These are phyloP conservation scores for Piper betle DNA, from an alignment of 164 flowering plant species.

Conservation along the genomic window DNA sequence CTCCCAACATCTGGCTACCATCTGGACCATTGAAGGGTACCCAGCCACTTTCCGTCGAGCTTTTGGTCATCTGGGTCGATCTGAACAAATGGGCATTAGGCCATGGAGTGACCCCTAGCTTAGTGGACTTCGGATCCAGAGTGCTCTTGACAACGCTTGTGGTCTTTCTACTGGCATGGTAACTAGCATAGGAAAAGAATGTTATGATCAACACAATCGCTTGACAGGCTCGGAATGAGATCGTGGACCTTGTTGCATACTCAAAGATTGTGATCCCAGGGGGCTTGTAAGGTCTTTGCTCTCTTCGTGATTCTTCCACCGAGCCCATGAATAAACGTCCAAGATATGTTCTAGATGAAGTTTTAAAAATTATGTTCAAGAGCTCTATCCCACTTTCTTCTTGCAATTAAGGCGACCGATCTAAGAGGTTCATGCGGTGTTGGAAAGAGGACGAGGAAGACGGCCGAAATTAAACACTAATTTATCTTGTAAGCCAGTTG, in stretches of 20 bases:
- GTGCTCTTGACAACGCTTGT: constrained; percentile 75
- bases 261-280: constrained; percentile 45
- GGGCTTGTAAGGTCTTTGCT: constrained; percentile 28
- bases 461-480: too few relatives aligned
- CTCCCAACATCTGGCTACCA: constrained; percentile 67
- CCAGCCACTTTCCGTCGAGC: constrained; percentile 46
- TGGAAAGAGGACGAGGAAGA: too few relatives aligned
- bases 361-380: too few relatives aligned
- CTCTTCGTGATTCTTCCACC: constrained; percentile 7
- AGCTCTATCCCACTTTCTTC: too few relatives aligned
- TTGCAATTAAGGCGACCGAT: too few relatives aligned
- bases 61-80: constrained; percentile 6
- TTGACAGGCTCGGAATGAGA: constrained; percentile 62
- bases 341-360: background rate
- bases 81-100: constrained; percentile 10
- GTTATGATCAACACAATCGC: constrained; percentile 64
- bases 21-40: constrained; percentile 72
- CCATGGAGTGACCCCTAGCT: constrained; percentile 20
- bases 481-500: too few relatives aligned
- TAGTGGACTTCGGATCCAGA: constrained; percentile 59
- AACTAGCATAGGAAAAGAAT: constrained; percentile 65
- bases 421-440: too few relatives aligned
- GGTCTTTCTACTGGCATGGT: constrained; percentile 78
- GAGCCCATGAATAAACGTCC: constrained; percentile 16
- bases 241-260: constrained; percentile 12